Evolutionary conservation across 1,139 yeast species (phyloP).

Genomic region (Candida sp.): DNA sequence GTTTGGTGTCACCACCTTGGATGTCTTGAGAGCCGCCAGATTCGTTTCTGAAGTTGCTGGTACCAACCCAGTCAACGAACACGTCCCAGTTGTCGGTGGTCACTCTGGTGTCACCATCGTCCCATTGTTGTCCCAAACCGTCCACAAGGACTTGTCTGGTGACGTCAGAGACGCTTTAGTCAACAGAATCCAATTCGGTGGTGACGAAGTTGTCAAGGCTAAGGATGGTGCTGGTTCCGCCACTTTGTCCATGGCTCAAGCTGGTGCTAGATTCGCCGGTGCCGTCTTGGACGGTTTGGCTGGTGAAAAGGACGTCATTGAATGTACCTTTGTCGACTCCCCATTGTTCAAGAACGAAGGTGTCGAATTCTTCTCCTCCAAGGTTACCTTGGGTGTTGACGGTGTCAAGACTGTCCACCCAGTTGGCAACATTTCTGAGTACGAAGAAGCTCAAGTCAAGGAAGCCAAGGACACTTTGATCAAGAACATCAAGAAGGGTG

Average conservation of each 20-base stretch:
- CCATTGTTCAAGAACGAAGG: slow-evolving; percentile 53
- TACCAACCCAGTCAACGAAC: slow-evolving; percentile 60
- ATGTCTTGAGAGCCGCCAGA: slow-evolving; percentile 87
- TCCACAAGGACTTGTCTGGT: slow-evolving; percentile 49
- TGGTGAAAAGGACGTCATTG: slow-evolving; percentile 53
- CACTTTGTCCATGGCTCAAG: slow-evolving; percentile 96
- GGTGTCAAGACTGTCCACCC: slow-evolving; percentile 65
- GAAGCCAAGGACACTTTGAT: slow-evolving; percentile 60
- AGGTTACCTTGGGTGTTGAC: slow-evolving; percentile 58
- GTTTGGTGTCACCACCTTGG: slow-evolving; percentile 94
- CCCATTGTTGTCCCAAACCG: slow-evolving; percentile 77
- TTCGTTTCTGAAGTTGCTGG: slow-evolving; percentile 65
- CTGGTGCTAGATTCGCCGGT: slow-evolving; percentile 82
- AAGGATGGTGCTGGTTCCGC: slow-evolving; percentile 96
- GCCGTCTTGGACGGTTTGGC: slow-evolving; percentile 61
- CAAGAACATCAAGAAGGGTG: slow-evolving; percentile 64
- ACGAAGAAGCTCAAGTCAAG: slow-evolving; percentile 62
- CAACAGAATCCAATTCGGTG: slow-evolving; percentile 94
- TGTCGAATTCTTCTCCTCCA: slow-evolving; percentile 66
- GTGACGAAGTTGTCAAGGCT: slow-evolving; percentile 96
- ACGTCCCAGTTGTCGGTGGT: slow-evolving; percentile 92
- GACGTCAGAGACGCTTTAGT: slow-evolving; percentile 71
- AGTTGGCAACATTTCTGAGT: slow-evolving; percentile 54
- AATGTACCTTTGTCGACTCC: slow-evolving; percentile 56
- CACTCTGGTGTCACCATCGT: slow-evolving; percentile 97